phyloP scores from a whole-genome alignment of 2,329 filamentous ascomycete species.

The Samsoniella hepiali region DNA sequence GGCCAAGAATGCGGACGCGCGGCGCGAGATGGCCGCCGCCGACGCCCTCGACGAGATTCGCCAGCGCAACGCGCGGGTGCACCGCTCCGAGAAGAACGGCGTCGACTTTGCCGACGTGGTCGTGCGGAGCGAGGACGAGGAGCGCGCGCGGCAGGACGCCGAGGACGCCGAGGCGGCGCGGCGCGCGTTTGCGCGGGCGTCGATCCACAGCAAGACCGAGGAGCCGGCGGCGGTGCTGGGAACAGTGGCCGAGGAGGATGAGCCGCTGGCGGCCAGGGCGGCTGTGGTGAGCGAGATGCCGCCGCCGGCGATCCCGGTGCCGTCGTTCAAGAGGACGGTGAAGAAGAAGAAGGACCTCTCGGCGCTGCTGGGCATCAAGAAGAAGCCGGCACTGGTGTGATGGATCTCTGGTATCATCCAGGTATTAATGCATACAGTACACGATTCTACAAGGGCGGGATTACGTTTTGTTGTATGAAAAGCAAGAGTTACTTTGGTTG shows the following conservation, averaged over 20 bases:
- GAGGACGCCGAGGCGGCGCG: constrained; percentile 82
- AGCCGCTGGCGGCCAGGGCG: constrained; percentile 24
- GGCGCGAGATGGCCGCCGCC: constrained; percentile 92
- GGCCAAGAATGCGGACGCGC: constrained; percentile 87
- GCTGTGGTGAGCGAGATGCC: constrained; percentile 28
- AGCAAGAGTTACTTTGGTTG: too few relatives aligned
- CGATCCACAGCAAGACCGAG: constrained; percentile 36
- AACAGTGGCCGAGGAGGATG: constrained; percentile 47
- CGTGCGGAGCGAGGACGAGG: constrained; percentile 54
- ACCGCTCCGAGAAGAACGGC: constrained; percentile 68
- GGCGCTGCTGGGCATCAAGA: constrained; percentile 80
- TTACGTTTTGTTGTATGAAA: too few relatives aligned
- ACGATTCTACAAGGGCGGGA: too few relatives aligned
- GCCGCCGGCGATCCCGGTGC: constrained; percentile 43
- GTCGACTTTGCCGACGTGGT: constrained; percentile 57
- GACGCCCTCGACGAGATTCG: constrained; percentile 95
- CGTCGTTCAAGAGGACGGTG: constrained; percentile 69
- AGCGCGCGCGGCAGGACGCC: constrained; percentile 63
- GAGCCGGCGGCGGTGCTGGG: constrained; percentile 46
- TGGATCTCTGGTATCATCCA: not conserved
- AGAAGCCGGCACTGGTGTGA: constrained; percentile 63
- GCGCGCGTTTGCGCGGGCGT: constrained; percentile 66
- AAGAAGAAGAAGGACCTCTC: constrained; percentile 87
- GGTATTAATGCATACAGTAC: too few relatives aligned
- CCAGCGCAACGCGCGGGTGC: constrained; percentile 82